Conservation (phyloP, 1,284 basidiomycete genomes). For the Puccinia triticina region DNA sequence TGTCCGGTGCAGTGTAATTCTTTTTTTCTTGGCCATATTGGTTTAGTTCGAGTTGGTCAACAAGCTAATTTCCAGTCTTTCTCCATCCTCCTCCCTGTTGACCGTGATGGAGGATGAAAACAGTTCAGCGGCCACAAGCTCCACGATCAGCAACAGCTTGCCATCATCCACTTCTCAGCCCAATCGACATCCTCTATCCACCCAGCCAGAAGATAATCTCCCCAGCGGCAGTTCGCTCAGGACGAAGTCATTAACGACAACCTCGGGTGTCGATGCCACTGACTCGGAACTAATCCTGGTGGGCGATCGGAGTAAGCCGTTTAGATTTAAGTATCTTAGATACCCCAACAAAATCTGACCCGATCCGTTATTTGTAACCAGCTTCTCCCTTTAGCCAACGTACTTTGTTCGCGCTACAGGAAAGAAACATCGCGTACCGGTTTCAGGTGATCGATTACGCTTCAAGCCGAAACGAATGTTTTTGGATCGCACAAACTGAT, state of each 20-base stretch:
- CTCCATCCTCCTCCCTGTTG: background rate
- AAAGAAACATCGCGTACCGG: constrained; percentile 68
- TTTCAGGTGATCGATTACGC: constrained; percentile 30
- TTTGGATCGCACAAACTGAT: background rate
- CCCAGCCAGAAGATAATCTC: background rate
- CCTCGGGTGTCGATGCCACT: background rate
- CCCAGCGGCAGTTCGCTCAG: background rate
- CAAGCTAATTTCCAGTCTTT: background rate
- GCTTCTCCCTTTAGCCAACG: constrained; percentile 54
- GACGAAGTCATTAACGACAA: background rate
- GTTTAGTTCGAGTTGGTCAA: no score
- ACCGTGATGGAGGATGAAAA: background rate
- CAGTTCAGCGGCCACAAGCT: background rate
- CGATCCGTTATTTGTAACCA: background rate
- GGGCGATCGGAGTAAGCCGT: constrained; percentile 20
- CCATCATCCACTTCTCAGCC: background rate
- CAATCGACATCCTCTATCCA: background rate
- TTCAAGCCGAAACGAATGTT: background rate
- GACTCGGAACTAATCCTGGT: constrained; percentile 6
- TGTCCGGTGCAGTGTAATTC: background rate
- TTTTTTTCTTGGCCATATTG: no score
- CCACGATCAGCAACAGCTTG: no score
- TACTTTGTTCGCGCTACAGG: constrained; percentile 58
- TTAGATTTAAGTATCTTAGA: background rate
- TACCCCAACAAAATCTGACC: background rate